phyloP scores from a whole-genome alignment of 1,284 basidiomycete species.

The Naganishia cerealis region DNA sequence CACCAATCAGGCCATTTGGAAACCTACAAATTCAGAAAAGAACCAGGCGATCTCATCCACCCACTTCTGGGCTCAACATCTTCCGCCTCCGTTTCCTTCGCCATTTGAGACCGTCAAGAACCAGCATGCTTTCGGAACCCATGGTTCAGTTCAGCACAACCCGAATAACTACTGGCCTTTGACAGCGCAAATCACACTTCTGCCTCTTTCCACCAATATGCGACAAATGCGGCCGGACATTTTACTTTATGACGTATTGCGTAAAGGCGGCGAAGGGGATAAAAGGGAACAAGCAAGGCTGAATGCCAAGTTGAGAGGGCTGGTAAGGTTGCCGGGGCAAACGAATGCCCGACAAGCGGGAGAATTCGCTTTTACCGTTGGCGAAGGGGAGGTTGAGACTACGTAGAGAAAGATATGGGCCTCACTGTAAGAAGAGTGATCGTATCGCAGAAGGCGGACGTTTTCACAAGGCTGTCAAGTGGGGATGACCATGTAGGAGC shows the following conservation, averaged over 20 bases:
- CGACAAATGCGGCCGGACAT: slow-evolving; percentile 30
- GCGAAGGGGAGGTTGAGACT: slow-evolving; percentile 6
- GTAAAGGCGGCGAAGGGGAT: slow-evolving; percentile 31
- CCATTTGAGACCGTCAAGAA: slow-evolving; percentile 36
- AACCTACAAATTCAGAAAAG: slow-evolving; percentile 1
- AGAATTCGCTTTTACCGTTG: slow-evolving; percentile 4
- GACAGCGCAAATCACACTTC: slow-evolving; percentile 32
- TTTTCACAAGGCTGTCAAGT: no score
- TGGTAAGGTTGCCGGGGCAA: slow-evolving; percentile 34
- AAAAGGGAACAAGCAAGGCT: slow-evolving; percentile 29
- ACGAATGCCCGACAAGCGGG: background rate
- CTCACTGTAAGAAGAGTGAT: background rate
- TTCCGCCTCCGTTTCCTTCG: slow-evolving; percentile 47
- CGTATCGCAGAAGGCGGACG: no score
- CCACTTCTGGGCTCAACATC: slow-evolving; percentile 44
- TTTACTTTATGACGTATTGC: slow-evolving; percentile 42
- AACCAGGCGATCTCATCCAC: background rate
- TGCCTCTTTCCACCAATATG: background rate
- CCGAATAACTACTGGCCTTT: slow-evolving; percentile 30
- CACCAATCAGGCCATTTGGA: slow-evolving; percentile 47
- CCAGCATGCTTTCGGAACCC: background rate
- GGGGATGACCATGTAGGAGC: no score
- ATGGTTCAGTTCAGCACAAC: background rate
- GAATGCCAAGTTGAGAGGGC: slow-evolving; percentile 30
- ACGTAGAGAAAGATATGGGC: background rate